These are phyloP conservation scores for Knufia fluminis DNA, from an alignment of 2,329 filamentous ascomycete species.

Conservation along the genomic window DNA sequence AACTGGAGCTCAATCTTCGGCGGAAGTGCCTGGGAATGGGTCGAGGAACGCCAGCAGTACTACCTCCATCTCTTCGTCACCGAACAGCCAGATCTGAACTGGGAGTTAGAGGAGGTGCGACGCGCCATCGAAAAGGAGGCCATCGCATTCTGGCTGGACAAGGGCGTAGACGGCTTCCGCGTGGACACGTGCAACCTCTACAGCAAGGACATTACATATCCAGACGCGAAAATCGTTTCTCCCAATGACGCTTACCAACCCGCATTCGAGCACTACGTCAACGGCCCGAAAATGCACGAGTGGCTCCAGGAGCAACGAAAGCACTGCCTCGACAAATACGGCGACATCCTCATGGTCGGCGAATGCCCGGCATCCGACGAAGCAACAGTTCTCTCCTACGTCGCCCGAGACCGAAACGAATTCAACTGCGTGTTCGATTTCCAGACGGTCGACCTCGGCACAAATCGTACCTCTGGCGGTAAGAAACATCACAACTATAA, in stretches of 20 bases:
- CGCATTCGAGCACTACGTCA: slow-evolving; percentile 41
- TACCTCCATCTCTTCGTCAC: slow-evolving; percentile 64
- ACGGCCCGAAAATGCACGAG: slow-evolving; percentile 51
- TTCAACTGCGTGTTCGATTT: slow-evolving; percentile 68
- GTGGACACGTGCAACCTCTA: slow-evolving; percentile 40
- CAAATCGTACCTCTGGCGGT: slow-evolving; percentile 10
- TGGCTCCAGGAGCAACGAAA: slow-evolving; percentile 46
- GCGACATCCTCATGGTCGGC: slow-evolving; percentile 52
- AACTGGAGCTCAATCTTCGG: slow-evolving; percentile 42
- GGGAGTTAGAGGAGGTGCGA: slow-evolving; percentile 58
- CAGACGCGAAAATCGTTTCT: slow-evolving; percentile 33
- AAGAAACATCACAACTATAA: slow-evolving; percentile 18
- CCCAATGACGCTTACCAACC: slow-evolving; percentile 39
- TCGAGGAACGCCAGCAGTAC: slow-evolving; percentile 42
- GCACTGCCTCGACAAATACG: slow-evolving; percentile 46
- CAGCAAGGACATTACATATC: slow-evolving; percentile 20
- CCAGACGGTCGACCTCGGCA: slow-evolving; percentile 38
- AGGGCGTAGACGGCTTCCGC: slow-evolving; percentile 60
- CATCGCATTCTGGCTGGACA: slow-evolving; percentile 66
- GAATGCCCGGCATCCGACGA: slow-evolving; percentile 46
- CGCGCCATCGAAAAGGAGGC: slow-evolving; percentile 57
- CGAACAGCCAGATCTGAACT: slow-evolving; percentile 70
- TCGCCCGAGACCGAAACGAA: slow-evolving; percentile 41
- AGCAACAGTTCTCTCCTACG: slow-evolving; percentile 44
- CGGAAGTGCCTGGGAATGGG: slow-evolving; percentile 26